Base-by-base conservation (phyloP, 139 green algal genomes). In the Eudorina sp. region DNA sequence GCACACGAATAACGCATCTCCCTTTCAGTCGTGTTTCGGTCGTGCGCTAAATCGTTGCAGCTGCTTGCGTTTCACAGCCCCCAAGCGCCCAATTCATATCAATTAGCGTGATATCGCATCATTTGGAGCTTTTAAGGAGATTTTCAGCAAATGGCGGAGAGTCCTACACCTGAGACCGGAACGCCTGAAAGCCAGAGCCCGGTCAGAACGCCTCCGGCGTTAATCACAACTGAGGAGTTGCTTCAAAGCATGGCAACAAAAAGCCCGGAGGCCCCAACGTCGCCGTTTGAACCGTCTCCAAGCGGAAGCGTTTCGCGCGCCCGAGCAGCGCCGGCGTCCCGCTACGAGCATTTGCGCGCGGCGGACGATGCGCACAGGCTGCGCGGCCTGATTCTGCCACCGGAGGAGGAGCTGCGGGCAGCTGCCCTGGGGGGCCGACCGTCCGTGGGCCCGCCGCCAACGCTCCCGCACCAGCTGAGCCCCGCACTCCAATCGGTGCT, bases 401-500 rank as follows among this genome's bases (percentile, higher is more conserved):
- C 80, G 0, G 80, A 86, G 31, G 25, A 76, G 13, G 80, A 48
- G 7, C 43, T 86, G 29, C 80, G 80, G 8, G 43, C 29, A 4
- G 60, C n/a, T 21, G 80, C 80, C 41, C 14, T 77, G 3, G 60
- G 41, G 41, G 80, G 41, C 3, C n/a, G 7, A 23, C 41, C 45
- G 0, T 4, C 43, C 60, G n/a, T 86, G 21, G 80, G 60, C 27
- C 60, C 80, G 18, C 80, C 80, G 43, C 80, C 80, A 5, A 38
- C 41, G 60, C 43, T 86, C 2, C 80, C 80, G 11, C 60, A 86
- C 43, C 60, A 76, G 29, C 80, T 86, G 38, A 76, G 60, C 41
- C 80, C 80, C 29, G 60, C 80, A 43, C 43, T 86, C 13, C 53
- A 86, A 43, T 48, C 80, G 7, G 60, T 86, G n/a, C 45, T 86